Conservation (phyloP, 257 asterid species). For the Solanum habrochaites region DNA sequence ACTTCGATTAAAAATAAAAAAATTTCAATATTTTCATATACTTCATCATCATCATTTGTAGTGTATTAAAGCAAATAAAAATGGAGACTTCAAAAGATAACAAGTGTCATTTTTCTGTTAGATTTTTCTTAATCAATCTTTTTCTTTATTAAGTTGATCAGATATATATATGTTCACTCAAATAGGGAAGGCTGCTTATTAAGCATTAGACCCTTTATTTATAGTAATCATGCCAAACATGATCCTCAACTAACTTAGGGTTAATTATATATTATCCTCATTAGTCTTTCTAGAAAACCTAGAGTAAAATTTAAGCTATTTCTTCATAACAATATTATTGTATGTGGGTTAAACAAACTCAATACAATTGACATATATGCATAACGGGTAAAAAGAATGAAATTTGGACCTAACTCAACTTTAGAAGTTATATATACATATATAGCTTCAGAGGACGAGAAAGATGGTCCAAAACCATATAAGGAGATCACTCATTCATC, state of each 20-base stretch:
- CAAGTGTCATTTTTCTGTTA: background rate
- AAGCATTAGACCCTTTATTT: background rate
- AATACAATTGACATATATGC: background rate
- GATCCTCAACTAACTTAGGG: background rate
- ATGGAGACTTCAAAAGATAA: background rate
- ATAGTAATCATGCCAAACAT: background rate
- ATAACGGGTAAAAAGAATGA: background rate
- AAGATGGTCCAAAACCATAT: background rate
- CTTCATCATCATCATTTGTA: background rate
- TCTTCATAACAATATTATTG: background rate
- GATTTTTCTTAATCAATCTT: background rate
- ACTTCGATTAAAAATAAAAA: no score
- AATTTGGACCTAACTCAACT: background rate
- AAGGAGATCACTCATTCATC: background rate
- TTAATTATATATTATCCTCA: background rate
- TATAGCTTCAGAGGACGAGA: background rate
- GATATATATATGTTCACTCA: background rate
- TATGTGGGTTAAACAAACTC: background rate
- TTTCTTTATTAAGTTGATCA: background rate
- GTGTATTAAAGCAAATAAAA: background rate
- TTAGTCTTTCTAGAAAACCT: background rate
- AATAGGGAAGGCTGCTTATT: background rate
- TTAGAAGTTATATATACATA: no score
- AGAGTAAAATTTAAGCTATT: background rate
- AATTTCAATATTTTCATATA: no score